Conservation (phyloP, 768 basidiomycete genomes). For the Collybia nuda region DNA sequence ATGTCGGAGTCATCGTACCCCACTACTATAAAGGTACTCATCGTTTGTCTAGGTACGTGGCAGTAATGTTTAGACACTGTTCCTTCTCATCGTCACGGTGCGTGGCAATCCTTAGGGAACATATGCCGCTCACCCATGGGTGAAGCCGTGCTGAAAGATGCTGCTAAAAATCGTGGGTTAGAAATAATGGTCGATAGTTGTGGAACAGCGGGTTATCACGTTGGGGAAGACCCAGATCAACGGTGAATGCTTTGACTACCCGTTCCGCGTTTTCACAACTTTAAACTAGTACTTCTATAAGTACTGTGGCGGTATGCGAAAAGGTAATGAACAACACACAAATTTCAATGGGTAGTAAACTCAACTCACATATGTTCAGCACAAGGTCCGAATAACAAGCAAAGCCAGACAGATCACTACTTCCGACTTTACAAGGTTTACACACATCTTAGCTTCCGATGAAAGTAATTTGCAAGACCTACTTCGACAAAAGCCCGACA, state of each 20-base stretch:
- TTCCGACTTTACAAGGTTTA: slow-evolving; percentile 73
- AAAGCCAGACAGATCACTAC: slow-evolving; percentile 62
- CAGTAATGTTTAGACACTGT: no score
- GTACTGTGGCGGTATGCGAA: slow-evolving; percentile 69
- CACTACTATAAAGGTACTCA: slow-evolving; percentile 52
- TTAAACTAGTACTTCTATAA: not conserved
- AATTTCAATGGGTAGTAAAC: not conserved
- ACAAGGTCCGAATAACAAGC: slow-evolving; percentile 70
- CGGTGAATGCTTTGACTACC: slow-evolving; percentile 41
- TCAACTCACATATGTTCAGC: slow-evolving; percentile 39
- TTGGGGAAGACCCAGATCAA: slow-evolving; percentile 81
- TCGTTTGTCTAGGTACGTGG: slow-evolving; percentile 64
- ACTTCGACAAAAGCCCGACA: slow-evolving; percentile 43
- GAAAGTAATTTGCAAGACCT: slow-evolving; percentile 69
- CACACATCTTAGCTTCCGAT: slow-evolving; percentile 87
- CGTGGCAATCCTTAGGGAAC: slow-evolving; percentile 46
- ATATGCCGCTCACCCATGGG: slow-evolving; percentile 93
- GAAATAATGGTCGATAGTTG: slow-evolving; percentile 78
- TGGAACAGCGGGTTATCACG: slow-evolving; percentile 83
- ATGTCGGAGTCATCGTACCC: slow-evolving; percentile 7
- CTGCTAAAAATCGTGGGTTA: slow-evolving; percentile 64
- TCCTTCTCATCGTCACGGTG: no score
- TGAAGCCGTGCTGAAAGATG: slow-evolving; percentile 77
- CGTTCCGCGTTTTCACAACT: no score
- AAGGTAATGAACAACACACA: slow-evolving; percentile 44